Evolutionary conservation across 352 stramenopile genomes (phyloP).

Genomic region (Globisporangium paroecandrum): DNA sequence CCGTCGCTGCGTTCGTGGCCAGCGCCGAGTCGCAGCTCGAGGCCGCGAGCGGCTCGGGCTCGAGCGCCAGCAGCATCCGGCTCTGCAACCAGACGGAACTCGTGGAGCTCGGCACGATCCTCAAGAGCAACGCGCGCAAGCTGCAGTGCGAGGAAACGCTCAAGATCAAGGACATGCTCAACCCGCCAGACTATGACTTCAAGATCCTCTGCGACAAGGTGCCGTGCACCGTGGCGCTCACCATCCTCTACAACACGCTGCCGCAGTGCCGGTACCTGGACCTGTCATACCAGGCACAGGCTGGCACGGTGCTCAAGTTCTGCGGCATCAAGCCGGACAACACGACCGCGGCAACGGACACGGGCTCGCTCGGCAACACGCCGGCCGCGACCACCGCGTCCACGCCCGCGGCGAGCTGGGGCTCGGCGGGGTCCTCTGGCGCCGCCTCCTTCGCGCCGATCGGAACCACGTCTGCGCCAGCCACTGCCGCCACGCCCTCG

Average conservation of each 20-base stretch:
- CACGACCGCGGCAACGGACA: conserved; percentile 14
- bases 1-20: conserved; percentile 7
- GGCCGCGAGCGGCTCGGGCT: conserved; percentile 27
- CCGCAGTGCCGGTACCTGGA: conserved; percentile 58
- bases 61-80: conserved; percentile 28
- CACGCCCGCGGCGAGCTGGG: conserved; percentile 23
- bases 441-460: conserved; percentile 34
- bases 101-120: conserved; percentile 27
- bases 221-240: conserved; percentile 49
- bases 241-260: conserved; percentile 54
- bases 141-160: conserved; percentile 44
- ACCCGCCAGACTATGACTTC: conserved; percentile 23
- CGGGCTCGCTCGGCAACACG: conserved; percentile 14
- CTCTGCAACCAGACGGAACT: conserved; percentile 44
- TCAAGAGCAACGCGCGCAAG: conserved; percentile 55
- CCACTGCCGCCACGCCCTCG: conserved; percentile 21
- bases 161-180: conserved; percentile 49
- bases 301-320: conserved; percentile 38
- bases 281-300: conserved; percentile 43
- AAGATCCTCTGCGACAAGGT: conserved; percentile 39
- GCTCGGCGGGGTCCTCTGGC: conserved; percentile 13
- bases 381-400: conserved; percentile 7
- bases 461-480: conserved; percentile 29
- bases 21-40: conserved; percentile 17
- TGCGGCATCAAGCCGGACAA: conserved; percentile 48